A percentile compares a stretch with the other conserved stretches of the same genome.
Evolutionary conservation across 129 eudicot species (phyloP).

Genomic region (Artemisia tridentata): DNA sequence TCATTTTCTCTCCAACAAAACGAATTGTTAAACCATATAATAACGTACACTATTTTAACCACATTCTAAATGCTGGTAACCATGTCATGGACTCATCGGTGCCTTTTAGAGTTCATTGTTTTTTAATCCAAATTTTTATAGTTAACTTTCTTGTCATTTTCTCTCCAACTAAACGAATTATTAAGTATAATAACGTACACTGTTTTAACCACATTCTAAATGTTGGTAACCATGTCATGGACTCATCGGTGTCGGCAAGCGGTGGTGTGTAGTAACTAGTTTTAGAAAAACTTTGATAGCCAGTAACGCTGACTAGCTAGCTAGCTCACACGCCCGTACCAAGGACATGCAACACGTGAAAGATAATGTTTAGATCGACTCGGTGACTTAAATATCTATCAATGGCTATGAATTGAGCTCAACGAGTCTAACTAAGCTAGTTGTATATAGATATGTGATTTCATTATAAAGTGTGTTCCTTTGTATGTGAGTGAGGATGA

Average conservation of each 20-base stretch:
- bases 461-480: not conserved
- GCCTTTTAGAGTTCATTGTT: slow-evolving; percentile 14
- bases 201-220: slow-evolving; percentile 5
- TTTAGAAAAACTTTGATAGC: not conserved
- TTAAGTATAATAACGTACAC: not conserved
- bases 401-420: too few relatives aligned
- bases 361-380: too few relatives aligned
- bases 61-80: slow-evolving; percentile 3
- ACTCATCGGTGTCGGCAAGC: not conserved
- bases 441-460: too few relatives aligned
- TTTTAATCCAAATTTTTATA: not conserved
- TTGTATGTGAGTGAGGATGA: not conserved
- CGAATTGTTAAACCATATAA: not conserved
- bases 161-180: not conserved
- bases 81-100: not conserved
- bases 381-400: too few relatives aligned
- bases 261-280: not conserved
- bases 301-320: not conserved
- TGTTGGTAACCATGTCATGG: not conserved
- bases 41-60: not conserved
- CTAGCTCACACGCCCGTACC: too few relatives aligned
- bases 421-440: too few relatives aligned
- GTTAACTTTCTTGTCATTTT: not conserved
- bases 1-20: not conserved
- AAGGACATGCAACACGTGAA: too few relatives aligned